phyloP scores from a whole-genome alignment of 176 grass and related monocot species.

The Thalia dealbata region DNA sequence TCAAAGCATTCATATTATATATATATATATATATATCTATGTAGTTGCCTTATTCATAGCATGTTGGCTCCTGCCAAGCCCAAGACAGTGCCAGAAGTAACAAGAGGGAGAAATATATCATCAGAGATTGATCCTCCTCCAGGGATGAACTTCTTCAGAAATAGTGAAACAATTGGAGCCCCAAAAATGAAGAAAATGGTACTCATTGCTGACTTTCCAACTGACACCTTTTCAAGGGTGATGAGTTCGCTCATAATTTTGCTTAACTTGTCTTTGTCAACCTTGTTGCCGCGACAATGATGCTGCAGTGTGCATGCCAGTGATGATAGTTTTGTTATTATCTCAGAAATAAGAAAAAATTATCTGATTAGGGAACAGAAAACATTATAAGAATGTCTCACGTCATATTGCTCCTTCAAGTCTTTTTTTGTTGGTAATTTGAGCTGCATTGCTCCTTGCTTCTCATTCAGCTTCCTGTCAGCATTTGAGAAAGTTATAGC shows the following conservation, averaged over 20 bases:
- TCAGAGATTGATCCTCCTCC: constrained; percentile 46
- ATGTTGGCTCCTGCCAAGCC: constrained; percentile 46
- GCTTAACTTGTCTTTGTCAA: constrained; percentile 2
- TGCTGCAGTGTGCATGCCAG: too few relatives aligned
- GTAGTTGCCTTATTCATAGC: constrained; percentile 21
- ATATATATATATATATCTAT: too few relatives aligned
- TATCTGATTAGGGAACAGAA: too few relatives aligned
- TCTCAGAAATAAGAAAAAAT: too few relatives aligned
- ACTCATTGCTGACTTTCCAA: constrained; percentile 30
- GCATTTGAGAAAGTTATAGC: neutral
- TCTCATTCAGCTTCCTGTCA: constrained; percentile 33
- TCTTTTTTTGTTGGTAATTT: constrained; percentile 17
- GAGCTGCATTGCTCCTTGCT: constrained; percentile 38
- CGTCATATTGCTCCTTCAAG: neutral
- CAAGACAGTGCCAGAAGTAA: constrained; percentile 49
- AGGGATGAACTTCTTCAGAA: constrained; percentile 49
- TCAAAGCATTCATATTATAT: too few relatives aligned
- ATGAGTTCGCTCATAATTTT: constrained; percentile 13
- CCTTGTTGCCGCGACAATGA: too few relatives aligned
- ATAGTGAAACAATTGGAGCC: constrained; percentile 31
- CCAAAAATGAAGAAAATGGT: constrained; percentile 41
- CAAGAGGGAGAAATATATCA: constrained; percentile 55
- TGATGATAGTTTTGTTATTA: too few relatives aligned
- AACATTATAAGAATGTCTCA: constrained; percentile 8
- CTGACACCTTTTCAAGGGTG: constrained; percentile 26